Evolutionary conservation across 2,329 filamentous ascomycete genomes (phyloP).

Genomic region (Aspergillus sp.): DNA sequence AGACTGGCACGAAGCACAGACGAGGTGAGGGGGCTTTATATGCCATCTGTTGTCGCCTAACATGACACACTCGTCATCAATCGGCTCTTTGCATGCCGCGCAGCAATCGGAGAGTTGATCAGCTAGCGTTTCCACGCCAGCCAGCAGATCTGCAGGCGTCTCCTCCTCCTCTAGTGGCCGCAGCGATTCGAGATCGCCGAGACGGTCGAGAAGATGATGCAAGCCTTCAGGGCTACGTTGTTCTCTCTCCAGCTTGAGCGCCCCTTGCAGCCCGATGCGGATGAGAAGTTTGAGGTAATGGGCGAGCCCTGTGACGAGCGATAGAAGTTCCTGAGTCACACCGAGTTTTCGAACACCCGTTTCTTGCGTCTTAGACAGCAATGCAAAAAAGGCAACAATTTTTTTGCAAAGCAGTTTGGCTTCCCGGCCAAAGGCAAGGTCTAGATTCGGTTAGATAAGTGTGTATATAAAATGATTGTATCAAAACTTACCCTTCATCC

Average conservation of each 20-base stretch:
- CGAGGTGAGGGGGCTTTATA: constrained; percentile 65
- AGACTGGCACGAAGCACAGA: constrained; percentile 67
- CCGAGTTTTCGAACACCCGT: constrained; percentile 86
- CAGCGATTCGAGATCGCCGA: constrained; percentile 77
- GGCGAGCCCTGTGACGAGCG: constrained; percentile 89
- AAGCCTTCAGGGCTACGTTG: constrained; percentile 71
- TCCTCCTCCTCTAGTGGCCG: constrained; percentile 65
- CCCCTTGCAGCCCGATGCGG: constrained; percentile 91
- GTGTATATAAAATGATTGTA: constrained; percentile 17
- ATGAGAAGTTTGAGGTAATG: constrained; percentile 98
- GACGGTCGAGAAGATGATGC: constrained; percentile 77
- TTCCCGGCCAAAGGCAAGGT: constrained; percentile 87
- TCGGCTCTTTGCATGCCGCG: constrained; percentile 74
- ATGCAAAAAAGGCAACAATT: constrained; percentile 94
- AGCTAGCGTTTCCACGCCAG: constrained; percentile 65
- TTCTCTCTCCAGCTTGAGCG: constrained; percentile 87
- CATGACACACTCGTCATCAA: constrained; percentile 89
- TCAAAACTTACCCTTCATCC: constrained; percentile 67
- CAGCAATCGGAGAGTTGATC: constrained; percentile 84
- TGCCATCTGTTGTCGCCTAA: constrained; percentile 79
- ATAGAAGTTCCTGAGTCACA: constrained; percentile 97
- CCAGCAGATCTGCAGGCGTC: constrained; percentile 62
- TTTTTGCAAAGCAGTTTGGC: constrained; percentile 99
- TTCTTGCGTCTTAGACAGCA: constrained; percentile 93
- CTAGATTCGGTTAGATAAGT: constrained; percentile 44